Percentiles rank a stretch among this genome's conserved stretches.
phyloP scores from a whole-genome alignment of 2,329 filamentous ascomycete species.

The Triangularia setosa region DNA sequence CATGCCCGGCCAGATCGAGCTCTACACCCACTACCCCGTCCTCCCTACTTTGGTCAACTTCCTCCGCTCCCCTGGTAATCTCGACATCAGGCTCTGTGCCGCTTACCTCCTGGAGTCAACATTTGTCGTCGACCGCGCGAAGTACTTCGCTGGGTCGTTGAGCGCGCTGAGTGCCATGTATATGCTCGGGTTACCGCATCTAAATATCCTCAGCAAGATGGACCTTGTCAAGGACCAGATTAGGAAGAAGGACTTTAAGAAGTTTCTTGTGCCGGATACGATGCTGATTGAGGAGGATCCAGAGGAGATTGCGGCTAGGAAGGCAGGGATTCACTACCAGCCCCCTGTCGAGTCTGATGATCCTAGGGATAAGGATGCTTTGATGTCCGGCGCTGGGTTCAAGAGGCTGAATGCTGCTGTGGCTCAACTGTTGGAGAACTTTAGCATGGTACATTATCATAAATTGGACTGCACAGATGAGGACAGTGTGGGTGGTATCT shows the following conservation, averaged over 20 bases:
- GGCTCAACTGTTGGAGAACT: conserved; percentile 88
- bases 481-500: conserved; percentile 77
- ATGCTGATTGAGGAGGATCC: conserved; percentile 78
- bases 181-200: conserved; percentile 93
- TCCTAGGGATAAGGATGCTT: conserved; percentile 59
- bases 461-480: conserved; percentile 87
- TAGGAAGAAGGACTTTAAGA: conserved; percentile 79
- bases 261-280: conserved; percentile 84
- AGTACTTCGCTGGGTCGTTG: conserved; percentile 94
- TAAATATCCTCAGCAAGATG: conserved; percentile 98
- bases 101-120: conserved; percentile 93
- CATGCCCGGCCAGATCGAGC: conserved; percentile 97
- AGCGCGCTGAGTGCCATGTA: conserved; percentile 99
- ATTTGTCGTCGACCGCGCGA: conserved; percentile 91
- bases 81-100: conserved; percentile 90
- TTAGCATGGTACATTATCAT: conserved; percentile 95
- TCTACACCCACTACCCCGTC: conserved; percentile 95
- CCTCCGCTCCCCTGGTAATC: conserved; percentile 70
- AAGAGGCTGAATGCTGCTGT: conserved; percentile 81
- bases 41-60: conserved; percentile 79
- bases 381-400: conserved; percentile 81
- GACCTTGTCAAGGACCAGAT: conserved; percentile 90
- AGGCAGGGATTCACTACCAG: conserved; percentile 41
- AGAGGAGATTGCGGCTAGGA: conserved; percentile 44
- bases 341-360: conserved; percentile 49